Percentiles rank a stretch among this genome's conserved stretches.
phyloP scores from a whole-genome alignment of 768 basidiomycete species.

The Jaapia argillacea region DNA sequence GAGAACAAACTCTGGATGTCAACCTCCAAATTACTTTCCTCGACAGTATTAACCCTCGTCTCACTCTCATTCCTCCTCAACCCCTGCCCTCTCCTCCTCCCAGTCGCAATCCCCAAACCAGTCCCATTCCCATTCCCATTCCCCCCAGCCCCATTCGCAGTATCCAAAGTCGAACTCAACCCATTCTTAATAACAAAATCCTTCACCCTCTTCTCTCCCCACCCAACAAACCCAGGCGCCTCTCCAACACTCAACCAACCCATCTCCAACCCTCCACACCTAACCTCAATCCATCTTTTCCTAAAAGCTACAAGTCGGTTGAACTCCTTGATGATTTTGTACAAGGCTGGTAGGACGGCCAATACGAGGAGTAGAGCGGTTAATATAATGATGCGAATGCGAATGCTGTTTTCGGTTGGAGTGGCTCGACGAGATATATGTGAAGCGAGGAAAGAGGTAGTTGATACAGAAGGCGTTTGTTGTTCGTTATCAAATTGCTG shows the following conservation, averaged over 20 bases:
- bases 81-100: constrained; percentile 20
- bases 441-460: constrained; percentile 19
- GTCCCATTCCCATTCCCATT: constrained; percentile 13
- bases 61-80: background rate
- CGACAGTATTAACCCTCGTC: constrained; percentile 12
- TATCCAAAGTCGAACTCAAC: constrained; percentile 47
- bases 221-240: constrained; percentile 59
- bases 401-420: constrained; percentile 30
- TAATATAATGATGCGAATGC: constrained; percentile 58
- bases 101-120: constrained; percentile 20
- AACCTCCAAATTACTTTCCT: constrained; percentile 41
- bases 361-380: constrained; percentile 51
- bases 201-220: constrained; percentile 69
- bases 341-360: constrained; percentile 56
- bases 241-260: constrained; percentile 58
- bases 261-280: constrained; percentile 63
- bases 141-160: constrained; percentile 15
- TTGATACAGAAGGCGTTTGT: constrained; percentile 20
- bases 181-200: constrained; percentile 57
- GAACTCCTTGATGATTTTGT: constrained; percentile 57
- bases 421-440: constrained; percentile 23
- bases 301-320: constrained; percentile 43
- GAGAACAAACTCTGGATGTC: constrained; percentile 69
- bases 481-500: constrained; percentile 40
- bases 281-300: constrained; percentile 47